Conservation (phyloP, 2,329 filamentous ascomycete species). For the Alternaria triticina region DNA sequence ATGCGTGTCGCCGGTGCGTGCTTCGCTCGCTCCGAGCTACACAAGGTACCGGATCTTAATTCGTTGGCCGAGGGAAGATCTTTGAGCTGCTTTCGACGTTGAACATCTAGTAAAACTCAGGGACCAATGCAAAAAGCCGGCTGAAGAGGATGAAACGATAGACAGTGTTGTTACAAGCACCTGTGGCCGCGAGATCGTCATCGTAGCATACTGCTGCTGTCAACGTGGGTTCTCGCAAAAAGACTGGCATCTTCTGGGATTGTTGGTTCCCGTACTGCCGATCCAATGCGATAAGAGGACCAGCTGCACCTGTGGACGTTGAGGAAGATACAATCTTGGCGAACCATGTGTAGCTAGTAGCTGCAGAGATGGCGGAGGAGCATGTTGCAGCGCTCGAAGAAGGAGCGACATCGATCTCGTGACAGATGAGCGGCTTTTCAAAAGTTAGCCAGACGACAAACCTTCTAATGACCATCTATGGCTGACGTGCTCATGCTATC, state of each 20-base stretch:
- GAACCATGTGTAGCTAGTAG: not conserved
- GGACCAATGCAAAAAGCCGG: not conserved
- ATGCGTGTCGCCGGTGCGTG: not conserved
- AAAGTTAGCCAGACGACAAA: not conserved
- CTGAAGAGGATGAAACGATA: not conserved
- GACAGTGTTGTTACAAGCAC: not conserved
- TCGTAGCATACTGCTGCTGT: not conserved
- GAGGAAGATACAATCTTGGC: not conserved
- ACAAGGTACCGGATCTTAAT: not conserved
- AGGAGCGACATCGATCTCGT: not conserved
- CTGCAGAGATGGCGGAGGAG: not conserved
- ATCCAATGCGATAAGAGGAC: not conserved
- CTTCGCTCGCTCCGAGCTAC: not conserved
- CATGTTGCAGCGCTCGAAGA: not conserved
- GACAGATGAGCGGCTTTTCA: not conserved
- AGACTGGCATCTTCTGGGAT: not conserved
- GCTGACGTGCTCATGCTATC: not conserved
- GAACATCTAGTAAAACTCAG: not conserved
- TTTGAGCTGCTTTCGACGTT: not conserved
- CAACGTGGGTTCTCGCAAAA: not conserved
- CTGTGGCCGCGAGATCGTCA: not conserved
- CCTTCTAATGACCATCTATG: not conserved
- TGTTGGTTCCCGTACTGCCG: not conserved
- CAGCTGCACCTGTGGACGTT: not conserved
- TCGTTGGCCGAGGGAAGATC: not conserved